Conservation (phyloP, 163 green algal species). For the Scenedesmus sp. region DNA sequence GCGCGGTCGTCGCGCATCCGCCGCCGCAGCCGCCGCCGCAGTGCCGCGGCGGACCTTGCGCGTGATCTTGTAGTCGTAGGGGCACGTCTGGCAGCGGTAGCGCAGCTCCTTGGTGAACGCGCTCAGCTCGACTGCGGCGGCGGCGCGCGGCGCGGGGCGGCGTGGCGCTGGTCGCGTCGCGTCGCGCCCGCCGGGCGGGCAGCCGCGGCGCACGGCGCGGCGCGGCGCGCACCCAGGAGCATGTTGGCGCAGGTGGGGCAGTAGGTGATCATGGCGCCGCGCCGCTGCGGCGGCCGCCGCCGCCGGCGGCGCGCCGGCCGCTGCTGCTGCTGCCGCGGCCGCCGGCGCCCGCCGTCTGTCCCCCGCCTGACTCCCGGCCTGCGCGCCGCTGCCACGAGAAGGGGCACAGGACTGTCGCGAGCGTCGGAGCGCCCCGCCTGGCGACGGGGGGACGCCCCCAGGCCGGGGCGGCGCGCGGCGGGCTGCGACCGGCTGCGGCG, state of each 20-base stretch:
- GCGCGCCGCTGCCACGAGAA: too few relatives aligned
- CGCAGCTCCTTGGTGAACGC: conserved; percentile 69
- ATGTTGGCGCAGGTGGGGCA: conserved; percentile 93
- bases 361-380: too few relatives aligned
- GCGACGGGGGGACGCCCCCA: too few relatives aligned
- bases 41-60: conserved; percentile 67
- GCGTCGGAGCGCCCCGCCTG: too few relatives aligned
- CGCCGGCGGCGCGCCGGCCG: background rate
- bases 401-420: too few relatives aligned
- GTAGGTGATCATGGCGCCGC: conserved; percentile 70
- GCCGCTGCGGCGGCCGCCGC: background rate
- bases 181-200: background rate
- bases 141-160: background rate
- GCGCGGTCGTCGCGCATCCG: background rate
- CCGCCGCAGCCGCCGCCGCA: background rate
- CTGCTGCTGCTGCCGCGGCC: too few relatives aligned
- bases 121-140: conserved; percentile 62
- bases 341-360: too few relatives aligned
- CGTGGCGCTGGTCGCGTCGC: too few relatives aligned
- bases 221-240: conserved; percentile 73
- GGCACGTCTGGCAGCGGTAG: conserved; percentile 87
- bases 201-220: background rate
- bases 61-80: conserved; percentile 91
- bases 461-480: too few relatives aligned
- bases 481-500: too few relatives aligned